Evolutionary conservation across 75 land plant species (phyloP).

Genomic region (Selaginella tamariscina): DNA sequence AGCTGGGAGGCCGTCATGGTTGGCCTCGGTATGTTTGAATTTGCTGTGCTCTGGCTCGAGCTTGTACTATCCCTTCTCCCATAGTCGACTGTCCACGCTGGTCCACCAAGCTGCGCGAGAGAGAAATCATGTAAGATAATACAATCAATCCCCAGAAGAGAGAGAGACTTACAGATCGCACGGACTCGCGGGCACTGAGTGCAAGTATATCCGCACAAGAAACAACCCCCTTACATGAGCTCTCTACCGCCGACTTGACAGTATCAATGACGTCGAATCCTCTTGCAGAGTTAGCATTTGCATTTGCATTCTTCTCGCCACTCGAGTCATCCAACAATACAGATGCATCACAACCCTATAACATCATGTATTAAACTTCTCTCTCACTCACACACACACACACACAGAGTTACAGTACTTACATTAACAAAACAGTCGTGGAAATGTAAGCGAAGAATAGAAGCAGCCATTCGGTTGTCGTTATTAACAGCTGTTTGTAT

Average conservation of each 20-base stretch:
- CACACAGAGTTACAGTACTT: neutral
- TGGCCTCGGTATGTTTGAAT: neutral
- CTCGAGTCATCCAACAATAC: neutral
- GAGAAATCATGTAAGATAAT: too few relatives aligned
- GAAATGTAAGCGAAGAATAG: neutral
- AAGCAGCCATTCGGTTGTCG: neutral
- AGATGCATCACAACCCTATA: neutral
- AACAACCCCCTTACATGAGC: neutral
- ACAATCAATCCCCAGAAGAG: too few relatives aligned
- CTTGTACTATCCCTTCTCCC: constrained; percentile 5
- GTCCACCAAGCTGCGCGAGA: constrained; percentile 13
- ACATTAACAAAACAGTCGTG: neutral
- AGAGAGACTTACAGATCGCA: too few relatives aligned
- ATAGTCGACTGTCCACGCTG: neutral
- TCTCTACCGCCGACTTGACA: neutral
- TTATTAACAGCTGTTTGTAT: neutral
- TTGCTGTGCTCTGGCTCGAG: neutral
- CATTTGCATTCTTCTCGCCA: constrained; percentile 1
- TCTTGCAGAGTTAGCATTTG: neutral
- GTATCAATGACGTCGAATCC: neutral
- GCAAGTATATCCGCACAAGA: neutral
- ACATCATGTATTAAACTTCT: too few relatives aligned
- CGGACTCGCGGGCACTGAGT: neutral
- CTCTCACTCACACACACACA: neutral
- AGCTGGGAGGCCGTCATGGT: neutral